A percentile compares a stretch with the other conserved stretches of the same genome.
Conservation (phyloP, 2,329 filamentous ascomycete genomes). For the Bipolaris gigantea region DNA sequence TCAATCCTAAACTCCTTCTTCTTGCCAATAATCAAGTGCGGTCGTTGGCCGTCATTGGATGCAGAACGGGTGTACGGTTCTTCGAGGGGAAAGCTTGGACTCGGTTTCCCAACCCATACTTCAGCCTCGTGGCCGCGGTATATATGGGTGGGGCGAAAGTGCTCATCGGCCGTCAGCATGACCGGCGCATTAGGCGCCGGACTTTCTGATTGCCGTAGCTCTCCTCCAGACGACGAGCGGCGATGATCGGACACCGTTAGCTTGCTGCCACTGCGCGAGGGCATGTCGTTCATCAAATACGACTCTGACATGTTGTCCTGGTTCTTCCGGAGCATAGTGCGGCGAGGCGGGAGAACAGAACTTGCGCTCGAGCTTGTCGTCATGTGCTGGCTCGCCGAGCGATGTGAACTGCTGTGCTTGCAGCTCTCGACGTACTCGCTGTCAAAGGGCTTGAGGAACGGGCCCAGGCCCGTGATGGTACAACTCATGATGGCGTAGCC, state of each 20-base stretch:
- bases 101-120: constrained; percentile 27
- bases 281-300: constrained; percentile 18
- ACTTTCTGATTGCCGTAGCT: not conserved
- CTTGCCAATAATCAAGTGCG: constrained; percentile 35
- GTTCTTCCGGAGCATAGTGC: not conserved
- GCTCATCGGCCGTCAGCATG: constrained; percentile 20
- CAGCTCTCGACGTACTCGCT: constrained; percentile 27
- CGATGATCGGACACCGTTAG: constrained; percentile 1
- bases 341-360: not conserved
- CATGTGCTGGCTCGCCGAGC: not conserved
- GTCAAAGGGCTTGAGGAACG: constrained; percentile 40
- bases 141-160: constrained; percentile 28
- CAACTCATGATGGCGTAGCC: constrained; percentile 41
- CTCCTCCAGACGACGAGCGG: not conserved
- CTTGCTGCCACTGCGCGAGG: constrained; percentile 10
- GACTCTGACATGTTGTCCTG: constrained; percentile 15
- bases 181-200: constrained; percentile 9
- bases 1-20: constrained; percentile 38
- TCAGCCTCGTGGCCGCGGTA: constrained; percentile 25
- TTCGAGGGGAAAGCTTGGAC: constrained; percentile 18
- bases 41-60: constrained; percentile 6
- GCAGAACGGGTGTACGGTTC: constrained; percentile 11
- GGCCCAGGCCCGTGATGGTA: constrained; percentile 38
- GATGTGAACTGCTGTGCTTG: constrained; percentile 10
- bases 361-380: not conserved